Conservation (phyloP, 1,139 yeast genomes). For the Magnusiomyces tetraspermus region DNA sequence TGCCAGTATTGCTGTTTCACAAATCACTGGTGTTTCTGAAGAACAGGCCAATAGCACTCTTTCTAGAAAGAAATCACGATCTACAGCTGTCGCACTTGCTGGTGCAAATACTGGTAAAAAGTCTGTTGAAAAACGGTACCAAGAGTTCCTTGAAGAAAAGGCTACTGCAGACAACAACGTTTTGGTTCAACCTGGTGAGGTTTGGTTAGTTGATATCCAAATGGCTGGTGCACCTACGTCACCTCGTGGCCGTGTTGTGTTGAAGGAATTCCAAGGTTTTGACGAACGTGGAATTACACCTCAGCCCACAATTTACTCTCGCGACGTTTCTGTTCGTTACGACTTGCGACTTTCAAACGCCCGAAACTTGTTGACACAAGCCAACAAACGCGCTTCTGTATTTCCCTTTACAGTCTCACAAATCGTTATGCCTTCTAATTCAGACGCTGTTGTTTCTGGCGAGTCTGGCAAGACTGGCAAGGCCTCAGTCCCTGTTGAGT, state of each 20-base stretch:
- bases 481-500: conserved; percentile 14
- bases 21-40: conserved; percentile 15
- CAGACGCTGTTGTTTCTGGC: conserved; percentile 9
- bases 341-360: conserved; percentile 68
- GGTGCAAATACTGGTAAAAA: conserved; percentile 1
- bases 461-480: neutral
- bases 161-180: conserved; percentile 40
- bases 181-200: conserved; percentile 69
- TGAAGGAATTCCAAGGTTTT: conserved; percentile 25
- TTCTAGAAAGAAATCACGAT: conserved; percentile 12
- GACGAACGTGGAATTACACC: conserved; percentile 23
- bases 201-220: conserved; percentile 70
- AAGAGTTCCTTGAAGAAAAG: neutral
- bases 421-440: conserved; percentile 18
- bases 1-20: conserved; percentile 10
- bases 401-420: conserved; percentile 72
- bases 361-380: conserved; percentile 56
- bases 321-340: conserved; percentile 78
- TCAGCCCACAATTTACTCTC: conserved; percentile 59
- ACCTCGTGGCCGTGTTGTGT: conserved; percentile 24
- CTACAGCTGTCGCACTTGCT: conserved; percentile 13
- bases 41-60: conserved; percentile 1
- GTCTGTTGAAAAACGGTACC: neutral
- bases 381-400: conserved; percentile 70
- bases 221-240: conserved; percentile 53